These are phyloP conservation scores for Alternaria sp. DNA, from an alignment of 2,329 filamentous ascomycete genomes.

Conservation along the genomic window DNA sequence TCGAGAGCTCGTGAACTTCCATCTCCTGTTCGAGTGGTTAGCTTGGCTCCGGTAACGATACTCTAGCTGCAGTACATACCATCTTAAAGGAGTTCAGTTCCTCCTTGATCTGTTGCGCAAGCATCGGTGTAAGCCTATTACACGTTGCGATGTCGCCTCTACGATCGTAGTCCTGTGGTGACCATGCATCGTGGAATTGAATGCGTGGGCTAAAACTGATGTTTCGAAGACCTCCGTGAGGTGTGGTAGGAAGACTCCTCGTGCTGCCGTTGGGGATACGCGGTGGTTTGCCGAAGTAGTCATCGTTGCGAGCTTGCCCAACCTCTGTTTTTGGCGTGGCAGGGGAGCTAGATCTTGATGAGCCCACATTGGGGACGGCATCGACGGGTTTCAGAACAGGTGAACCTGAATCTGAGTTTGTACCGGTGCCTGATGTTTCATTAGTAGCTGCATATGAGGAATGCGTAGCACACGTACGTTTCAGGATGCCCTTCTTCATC, in stretches of 20 bases:
- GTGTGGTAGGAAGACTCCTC: constrained; percentile 81
- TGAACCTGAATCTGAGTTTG: constrained; percentile 70
- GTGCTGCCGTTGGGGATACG: constrained; percentile 73
- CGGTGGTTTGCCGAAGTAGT: constrained; percentile 85
- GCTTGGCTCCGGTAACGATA: constrained; percentile 21
- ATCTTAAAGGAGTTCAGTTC: constrained; percentile 99
- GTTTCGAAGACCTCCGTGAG: constrained; percentile 67
- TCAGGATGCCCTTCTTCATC: constrained; percentile 94
- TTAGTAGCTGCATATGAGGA: constrained; percentile 23
- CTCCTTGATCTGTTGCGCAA: constrained; percentile 99
- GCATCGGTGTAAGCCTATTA: constrained; percentile 94
- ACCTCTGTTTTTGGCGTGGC: constrained; percentile 83
- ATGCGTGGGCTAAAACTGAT: constrained; percentile 88
- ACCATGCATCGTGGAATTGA: constrained; percentile 96
- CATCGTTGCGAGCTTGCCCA: constrained; percentile 63
- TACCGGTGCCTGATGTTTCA: constrained; percentile 48
- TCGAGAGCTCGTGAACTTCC: constrained; percentile 98
- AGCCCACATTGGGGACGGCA: constrained; percentile 69
- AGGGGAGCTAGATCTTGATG: constrained; percentile 82
- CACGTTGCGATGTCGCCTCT: constrained; percentile 96
- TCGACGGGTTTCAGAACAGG: constrained; percentile 71
- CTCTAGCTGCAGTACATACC: constrained; percentile 61
- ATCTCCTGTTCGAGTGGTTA: constrained; percentile 77
- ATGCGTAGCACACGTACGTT: constrained; percentile 65
- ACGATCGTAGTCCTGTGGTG: constrained; percentile 92